Base-by-base conservation (phyloP, 116 monocot genomes). In the Trichopus zeylanicus region DNA sequence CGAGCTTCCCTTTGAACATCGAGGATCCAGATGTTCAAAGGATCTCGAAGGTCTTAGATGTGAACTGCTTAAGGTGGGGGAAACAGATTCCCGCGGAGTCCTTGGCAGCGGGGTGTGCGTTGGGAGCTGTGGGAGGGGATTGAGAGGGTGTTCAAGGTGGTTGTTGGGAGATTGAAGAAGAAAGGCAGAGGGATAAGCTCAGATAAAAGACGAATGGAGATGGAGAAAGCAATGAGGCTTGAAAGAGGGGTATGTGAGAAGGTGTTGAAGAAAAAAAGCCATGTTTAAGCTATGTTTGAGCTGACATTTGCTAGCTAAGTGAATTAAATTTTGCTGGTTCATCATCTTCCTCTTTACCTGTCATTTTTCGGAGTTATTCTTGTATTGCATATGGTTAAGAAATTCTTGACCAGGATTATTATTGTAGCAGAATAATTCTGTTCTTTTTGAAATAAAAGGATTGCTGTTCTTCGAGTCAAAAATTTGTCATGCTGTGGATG, bases 191-290 rank as follows among this genome's bases (percentile, higher is more conserved):
- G 61, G 16, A 63, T 33, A 18, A 58, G 69, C 0, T 6, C 56
- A n/a, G 70, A 59, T 6, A 19, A 7, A 21, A 18, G 26, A 23
- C 27, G 57, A 27, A 69, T 21, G 34, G 81, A 85, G 55, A 64
- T 70, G 77, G 89, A 85, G 61, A 86, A 62, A 59, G 56, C 73
- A 15, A 38, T 83, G 78, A 86, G 61, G 67, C 18, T 94, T 27
- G 89, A 71, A 16, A 89, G 76, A 61, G 71, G 80, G 1, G 73
- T 80, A 8, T 89, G 78, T 57, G 94, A 86, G 48, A 89, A 83
- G 71, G 66, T 83, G 38, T 65, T 72, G 81, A 83, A 74, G 76
- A 89, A 66, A 31, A 59, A 70, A 12, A 62, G 54, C 66, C n/a
- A n/a, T n/a, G n/a, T n/a, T n/a, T n/a, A n/a, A n/a, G n/a, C n/a